Base-by-base conservation (phyloP, 202 grass and related monocot genomes). In the Musa balbisiana region DNA sequence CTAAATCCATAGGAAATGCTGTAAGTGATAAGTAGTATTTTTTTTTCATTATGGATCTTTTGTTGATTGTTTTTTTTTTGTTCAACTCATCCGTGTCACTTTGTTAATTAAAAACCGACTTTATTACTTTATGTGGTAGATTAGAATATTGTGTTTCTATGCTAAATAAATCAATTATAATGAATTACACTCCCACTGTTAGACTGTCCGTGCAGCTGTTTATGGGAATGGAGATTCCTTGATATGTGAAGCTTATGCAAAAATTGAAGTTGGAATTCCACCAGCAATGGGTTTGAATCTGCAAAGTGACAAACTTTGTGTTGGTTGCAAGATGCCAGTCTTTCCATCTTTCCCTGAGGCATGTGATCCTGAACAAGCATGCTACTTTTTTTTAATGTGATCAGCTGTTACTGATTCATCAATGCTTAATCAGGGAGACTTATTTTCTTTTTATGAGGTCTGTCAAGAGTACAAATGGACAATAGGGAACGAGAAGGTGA, bases 401-500 rank as follows among this genome's bases (percentile, higher is more conserved):
- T 84, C 2, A 27, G 15, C 20, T 49, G 76, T 62, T 71, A 71
- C 72, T 85, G 56, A 82, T 72, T 20, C 13, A 27, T 83, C 49
- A 72, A 80, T 77, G 11, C 80, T 22, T 73, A 82, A 78, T 15
- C 88, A 97, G 93, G 93, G 93, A 51, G 93, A 97, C 86, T 82
- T 89, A 73, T 91, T 97, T 87, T 97, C 93, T 73, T 91, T 97
- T 84, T 93, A 93, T 52, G 88, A 89, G 75, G 77, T 87, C 78
- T 97, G 93, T 88, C 90, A 89, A 93, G 87, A 86, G 84, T 97
- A 89, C 81, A 89, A 65, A 60, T 97, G 90, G 93, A 81, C 80
- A 49, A 89, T 91, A 86, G 73, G 67, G 64, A 86, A 93, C 75
- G 76, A 88, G 43, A 85, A 93, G 93, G 93, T 97, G 55, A 83